Evolutionary conservation across 148 eudicot species (phyloP), one percentile per base, ranked within the genome.

Genomic region (Chenopodium album): DNA sequence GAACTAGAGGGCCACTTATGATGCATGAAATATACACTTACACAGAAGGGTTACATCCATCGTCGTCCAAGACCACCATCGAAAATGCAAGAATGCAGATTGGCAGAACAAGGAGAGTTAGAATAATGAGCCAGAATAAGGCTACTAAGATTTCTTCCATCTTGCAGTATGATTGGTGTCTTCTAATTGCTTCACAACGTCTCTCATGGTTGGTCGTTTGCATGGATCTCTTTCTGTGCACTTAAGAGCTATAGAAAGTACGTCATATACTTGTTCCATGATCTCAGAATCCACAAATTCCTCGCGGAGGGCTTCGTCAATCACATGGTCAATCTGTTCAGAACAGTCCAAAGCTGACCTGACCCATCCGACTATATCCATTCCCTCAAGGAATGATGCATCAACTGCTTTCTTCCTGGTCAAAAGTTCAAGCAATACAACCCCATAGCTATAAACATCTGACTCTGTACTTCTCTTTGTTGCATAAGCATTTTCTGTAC

Each of bases 401-500:
- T 86, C 92, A 26, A 87, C 76, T 44, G 90, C 87, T 83, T 80
- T 85, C 87, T 85, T 92, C 75, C 93, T 65, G 3, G 91, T 91
- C 48, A 93, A 68, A 71, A 93, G 70, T 80, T 90, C 97, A 76
- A 93, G 85, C 83, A 93, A 70, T 56, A 93, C 92, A 76, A 93
- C 90, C 50, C 94, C 94, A 69, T 90, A 93, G 79, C 94, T 91
- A 81, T 93, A 93, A 13, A 93, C 97, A 81, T 93, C 97, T 0
- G 94, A 82, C 80, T 90, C 93, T 85, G 65, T 89, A 75, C 90
- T 86, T 78, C 75, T 87, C 34, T 8, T 83, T 19, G 84, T 80
- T 62, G 89, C 81, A 79, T 90, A 93, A 14, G 92, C 97, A 79
- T 77, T 82, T 78, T 93, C 95, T 93, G 93, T 76, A 17, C 63